These are phyloP conservation scores for Aspergillus sclerotioniger DNA, from an alignment of 495 filamentous ascomycete species.

Conservation along the genomic window DNA sequence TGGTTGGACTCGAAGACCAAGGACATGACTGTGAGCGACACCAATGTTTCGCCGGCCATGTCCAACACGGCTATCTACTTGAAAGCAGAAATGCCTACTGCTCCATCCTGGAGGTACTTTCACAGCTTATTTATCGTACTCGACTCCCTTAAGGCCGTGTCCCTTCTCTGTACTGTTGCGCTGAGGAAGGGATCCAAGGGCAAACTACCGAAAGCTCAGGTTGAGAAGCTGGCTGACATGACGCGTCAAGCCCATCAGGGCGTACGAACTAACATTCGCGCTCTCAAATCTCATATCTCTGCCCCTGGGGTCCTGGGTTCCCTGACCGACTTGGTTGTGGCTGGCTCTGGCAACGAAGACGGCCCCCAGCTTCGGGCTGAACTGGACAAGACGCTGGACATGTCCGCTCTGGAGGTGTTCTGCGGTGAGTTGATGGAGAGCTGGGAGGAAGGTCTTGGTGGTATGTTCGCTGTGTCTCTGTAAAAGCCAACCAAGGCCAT, in stretches of 20 bases:
- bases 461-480: conserved; percentile 34
- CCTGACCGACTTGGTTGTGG: conserved; percentile 35
- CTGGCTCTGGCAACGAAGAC: conserved; percentile 26
- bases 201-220: conserved; percentile 35
- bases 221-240: conserved; percentile 27
- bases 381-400: conserved; percentile 35
- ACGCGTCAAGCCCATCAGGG: conserved; percentile 33
- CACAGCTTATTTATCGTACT: conserved; percentile 36
- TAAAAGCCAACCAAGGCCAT: conserved; percentile 14
- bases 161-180: conserved; percentile 28
- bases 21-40: conserved; percentile 22
- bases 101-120: conserved; percentile 43
- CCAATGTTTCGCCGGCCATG: conserved; percentile 24
- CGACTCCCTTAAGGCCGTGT: conserved; percentile 42
- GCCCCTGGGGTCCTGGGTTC: conserved; percentile 38
- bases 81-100: conserved; percentile 23
- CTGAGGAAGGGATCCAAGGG: conserved; percentile 34
- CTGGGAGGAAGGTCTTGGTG: conserved; percentile 46
- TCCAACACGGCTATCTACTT: conserved; percentile 28
- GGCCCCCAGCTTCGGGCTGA: conserved; percentile 30
- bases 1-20: conserved; percentile 33
- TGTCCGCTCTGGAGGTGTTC: conserved; percentile 40
- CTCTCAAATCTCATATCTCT: conserved; percentile 36
- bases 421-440: conserved; percentile 47
- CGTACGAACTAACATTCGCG: conserved; percentile 33